phyloP scores from a whole-genome alignment of 495 filamentous ascomycete species.

The Penicillium cosmopolitanum region DNA sequence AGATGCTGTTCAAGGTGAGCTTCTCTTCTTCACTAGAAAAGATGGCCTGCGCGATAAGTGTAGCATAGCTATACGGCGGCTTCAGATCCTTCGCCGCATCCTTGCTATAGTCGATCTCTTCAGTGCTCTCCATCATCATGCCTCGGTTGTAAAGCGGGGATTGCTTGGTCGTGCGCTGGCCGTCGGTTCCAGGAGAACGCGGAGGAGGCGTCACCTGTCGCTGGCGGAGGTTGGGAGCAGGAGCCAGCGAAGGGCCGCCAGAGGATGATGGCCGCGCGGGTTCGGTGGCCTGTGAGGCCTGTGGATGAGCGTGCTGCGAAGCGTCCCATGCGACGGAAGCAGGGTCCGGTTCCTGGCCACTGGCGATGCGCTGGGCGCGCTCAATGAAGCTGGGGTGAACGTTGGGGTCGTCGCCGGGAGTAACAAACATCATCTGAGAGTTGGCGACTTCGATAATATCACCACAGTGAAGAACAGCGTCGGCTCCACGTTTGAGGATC shows the following conservation, averaged over 20 bases:
- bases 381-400: conserved; percentile 61
- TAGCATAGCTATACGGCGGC: conserved; percentile 93
- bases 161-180: conserved; percentile 56
- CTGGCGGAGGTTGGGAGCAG: conserved; percentile 69
- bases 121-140: conserved; percentile 72
- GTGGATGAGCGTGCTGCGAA: conserved; percentile 45
- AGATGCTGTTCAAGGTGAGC: conserved; percentile 86
- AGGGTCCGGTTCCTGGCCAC: conserved; percentile 45
- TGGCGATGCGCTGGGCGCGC: conserved; percentile 49
- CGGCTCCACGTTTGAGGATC: conserved; percentile 64
- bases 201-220: conserved; percentile 70
- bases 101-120: conserved; percentile 82
- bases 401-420: conserved; percentile 66
- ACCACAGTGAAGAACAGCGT: conserved; percentile 72
- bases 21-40: conserved; percentile 81
- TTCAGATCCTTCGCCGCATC: conserved; percentile 88
- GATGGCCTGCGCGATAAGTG: conserved; percentile 95
- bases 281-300: conserved; percentile 35
- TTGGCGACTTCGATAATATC: conserved; percentile 88
- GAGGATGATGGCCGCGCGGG: conserved; percentile 31
- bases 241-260: conserved; percentile 62
- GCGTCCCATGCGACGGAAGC: conserved; percentile 37
- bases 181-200: conserved; percentile 47
- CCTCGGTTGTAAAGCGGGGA: conserved; percentile 65
- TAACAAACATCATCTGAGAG: conserved; percentile 96